Base-by-base conservation (phyloP, 2,329 filamentous ascomycete genomes). In the Stagonosporopsis rhizophila region DNA sequence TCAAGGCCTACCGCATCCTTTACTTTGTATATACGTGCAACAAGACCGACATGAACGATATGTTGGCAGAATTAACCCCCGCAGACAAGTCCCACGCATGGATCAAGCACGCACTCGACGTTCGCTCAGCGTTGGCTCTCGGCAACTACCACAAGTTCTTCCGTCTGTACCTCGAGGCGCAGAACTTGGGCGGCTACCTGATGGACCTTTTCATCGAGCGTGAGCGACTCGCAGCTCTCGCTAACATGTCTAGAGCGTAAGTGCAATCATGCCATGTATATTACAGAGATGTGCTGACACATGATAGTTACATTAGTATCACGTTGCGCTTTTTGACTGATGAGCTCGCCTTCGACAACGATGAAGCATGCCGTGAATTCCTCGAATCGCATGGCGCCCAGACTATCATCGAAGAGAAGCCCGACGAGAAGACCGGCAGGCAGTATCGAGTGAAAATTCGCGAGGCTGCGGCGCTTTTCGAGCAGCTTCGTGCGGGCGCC, bases 1-100 rank as follows among this genome's bases (percentile, higher is more conserved):
- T 99, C 81, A 95, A 95, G 86, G 95, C 94, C 64, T 99, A 99
- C 83, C 94, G 95, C 86, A 97, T 99, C 80, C 85, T 99, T 76
- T 99, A 99, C 86, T 96, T 96, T 82, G 95, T 99, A 79, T 93
- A 98, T 79, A 98, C 95, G 72, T 93, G 92, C 84, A 99, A 98
- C 81, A 92, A 92, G 80, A 93, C 91, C 79, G 93, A 94, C 79
- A 89, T 99, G 85, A 98, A 97, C 85, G 92, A 98, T 84, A 89
- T 94, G 75, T 86, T 99, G 83, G 92, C 93, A 85, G 94, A 97
- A 90, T 90, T 99, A 95, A 98, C 94, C 79, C 81, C 89, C 85
- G 87, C 91, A 93, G 95, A 98, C 82, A 97, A 97, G 82, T 83
- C 87, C 77, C 89, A 95, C 85, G 91, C 58, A 90, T 99, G 75